Evolutionary conservation across 495 filamentous ascomycete genomes (phyloP).

Genomic region (Hypoxylon lienhwacheense): DNA sequence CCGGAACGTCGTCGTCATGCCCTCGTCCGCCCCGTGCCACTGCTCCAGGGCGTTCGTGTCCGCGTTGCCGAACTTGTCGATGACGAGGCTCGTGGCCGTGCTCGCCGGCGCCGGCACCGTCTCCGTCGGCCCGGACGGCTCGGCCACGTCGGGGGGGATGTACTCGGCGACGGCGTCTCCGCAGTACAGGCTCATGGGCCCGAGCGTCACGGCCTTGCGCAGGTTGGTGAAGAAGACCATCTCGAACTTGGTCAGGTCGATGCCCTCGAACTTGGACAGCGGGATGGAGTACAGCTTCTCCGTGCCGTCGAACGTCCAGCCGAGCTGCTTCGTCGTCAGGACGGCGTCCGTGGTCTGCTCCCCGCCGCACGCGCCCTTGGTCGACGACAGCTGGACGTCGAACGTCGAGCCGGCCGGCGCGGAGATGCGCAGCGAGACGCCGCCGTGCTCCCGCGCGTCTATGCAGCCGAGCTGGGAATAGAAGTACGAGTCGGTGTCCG

Average conservation of each 20-base stretch:
- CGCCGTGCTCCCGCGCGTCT: slow-evolving; percentile 58
- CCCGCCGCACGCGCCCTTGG: slow-evolving; percentile 46
- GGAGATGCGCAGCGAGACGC: slow-evolving; percentile 60
- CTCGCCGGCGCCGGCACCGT: slow-evolving; percentile 55
- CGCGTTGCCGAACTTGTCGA: slow-evolving; percentile 64
- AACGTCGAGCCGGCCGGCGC: slow-evolving; percentile 59
- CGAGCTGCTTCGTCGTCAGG: slow-evolving; percentile 51
- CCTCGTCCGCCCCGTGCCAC: slow-evolving; percentile 72
- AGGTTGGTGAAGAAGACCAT: slow-evolving; percentile 53
- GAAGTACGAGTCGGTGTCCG: slow-evolving; percentile 55
- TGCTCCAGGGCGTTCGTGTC: slow-evolving; percentile 65
- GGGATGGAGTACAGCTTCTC: slow-evolving; percentile 64
- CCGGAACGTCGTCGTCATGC: slow-evolving; percentile 54
- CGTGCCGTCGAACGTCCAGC: slow-evolving; percentile 63
- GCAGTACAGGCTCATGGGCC: slow-evolving; percentile 64
- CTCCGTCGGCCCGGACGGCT: slow-evolving; percentile 42
- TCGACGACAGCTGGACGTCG: slow-evolving; percentile 54
- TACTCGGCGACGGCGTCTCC: slow-evolving; percentile 56
- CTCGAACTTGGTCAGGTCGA: slow-evolving; percentile 57
- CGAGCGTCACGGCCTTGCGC: slow-evolving; percentile 53
- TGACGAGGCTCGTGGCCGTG: slow-evolving; percentile 57
- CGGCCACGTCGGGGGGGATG: slow-evolving; percentile 45
- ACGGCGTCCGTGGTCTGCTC: slow-evolving; percentile 41
- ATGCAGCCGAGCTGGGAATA: slow-evolving; percentile 61
- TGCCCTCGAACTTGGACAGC: slow-evolving; percentile 53